A percentile compares a stretch with the other conserved stretches of the same genome.
Evolutionary conservation across 192 early-diverging fungal species (phyloP).

Genomic region (Physocladia obscura): DNA sequence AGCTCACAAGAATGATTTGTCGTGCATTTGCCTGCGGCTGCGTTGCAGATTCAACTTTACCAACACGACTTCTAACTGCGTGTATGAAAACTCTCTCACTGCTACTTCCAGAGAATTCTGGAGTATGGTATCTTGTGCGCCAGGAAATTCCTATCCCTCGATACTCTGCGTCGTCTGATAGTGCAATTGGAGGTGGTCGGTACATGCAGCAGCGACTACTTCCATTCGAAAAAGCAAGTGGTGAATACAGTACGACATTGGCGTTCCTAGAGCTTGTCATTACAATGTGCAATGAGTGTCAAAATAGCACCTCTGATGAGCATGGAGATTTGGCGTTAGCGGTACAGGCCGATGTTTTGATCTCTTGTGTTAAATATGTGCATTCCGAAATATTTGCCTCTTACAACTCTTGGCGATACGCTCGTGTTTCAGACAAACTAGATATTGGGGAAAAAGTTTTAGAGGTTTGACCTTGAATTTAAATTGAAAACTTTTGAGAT

Average conservation of each 20-base stretch:
- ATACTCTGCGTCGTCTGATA: background rate
- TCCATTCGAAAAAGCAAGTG: conserved; percentile 39
- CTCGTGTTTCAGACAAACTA: conserved; percentile 36
- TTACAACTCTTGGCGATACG: conserved; percentile 46
- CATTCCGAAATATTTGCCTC: conserved; percentile 47
- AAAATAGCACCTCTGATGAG: background rate
- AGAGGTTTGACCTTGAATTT: background rate
- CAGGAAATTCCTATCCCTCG: conserved; percentile 38
- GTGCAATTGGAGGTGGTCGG: background rate
- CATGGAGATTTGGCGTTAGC: background rate
- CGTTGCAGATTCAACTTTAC: conserved; percentile 13
- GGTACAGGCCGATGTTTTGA: conserved; percentile 35
- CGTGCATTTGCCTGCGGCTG: conserved; percentile 37
- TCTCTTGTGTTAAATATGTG: conserved; percentile 40
- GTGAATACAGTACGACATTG: conserved; percentile 42
- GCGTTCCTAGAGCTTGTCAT: conserved; percentile 46
- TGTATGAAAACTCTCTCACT: conserved; percentile 36
- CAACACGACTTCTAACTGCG: conserved; percentile 37
- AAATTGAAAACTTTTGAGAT: background rate
- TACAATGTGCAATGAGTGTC: conserved; percentile 32
- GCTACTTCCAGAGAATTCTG: conserved; percentile 30
- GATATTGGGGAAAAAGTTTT: conserved; percentile 39
- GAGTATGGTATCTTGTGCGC: conserved; percentile 42
- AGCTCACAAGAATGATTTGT: conserved; percentile 38
- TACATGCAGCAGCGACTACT: conserved; percentile 49